Conservation (phyloP, 73 alveolate genomes). For the Paramecium tetraurelia region DNA sequence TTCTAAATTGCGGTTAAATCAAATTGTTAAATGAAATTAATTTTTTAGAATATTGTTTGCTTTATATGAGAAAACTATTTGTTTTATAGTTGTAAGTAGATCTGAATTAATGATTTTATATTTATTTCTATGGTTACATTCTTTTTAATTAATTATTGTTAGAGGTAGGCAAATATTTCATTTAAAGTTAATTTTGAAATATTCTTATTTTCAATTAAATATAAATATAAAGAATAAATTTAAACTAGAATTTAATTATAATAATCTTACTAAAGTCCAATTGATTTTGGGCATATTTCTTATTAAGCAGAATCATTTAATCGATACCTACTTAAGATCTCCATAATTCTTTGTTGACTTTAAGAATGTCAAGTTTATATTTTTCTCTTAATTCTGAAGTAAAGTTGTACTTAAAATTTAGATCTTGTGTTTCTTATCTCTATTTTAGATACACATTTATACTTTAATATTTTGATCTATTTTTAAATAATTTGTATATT, state of each 20-base stretch:
- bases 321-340: neutral
- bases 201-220: neutral
- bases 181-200: neutral
- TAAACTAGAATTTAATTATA: neutral
- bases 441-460: neutral
- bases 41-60: neutral
- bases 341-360: neutral
- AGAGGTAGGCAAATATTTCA: neutral
- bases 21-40: neutral
- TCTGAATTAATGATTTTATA: neutral
- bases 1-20: neutral
- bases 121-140: neutral
- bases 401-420: neutral
- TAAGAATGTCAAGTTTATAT: neutral
- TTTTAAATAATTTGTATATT: neutral
- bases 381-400: neutral
- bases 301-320: neutral
- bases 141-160: neutral
- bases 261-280: neutral
- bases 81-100: neutral
- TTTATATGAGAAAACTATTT: neutral
- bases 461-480: neutral
- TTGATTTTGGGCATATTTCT: neutral
- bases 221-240: neutral
- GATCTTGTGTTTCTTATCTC: slow-evolving; percentile 14